Percentiles rank a stretch among this genome's conserved stretches.
These are phyloP conservation scores for Talaromyces sp. DNA, from an alignment of 2,329 filamentous ascomycete species.

Conservation along the genomic window DNA sequence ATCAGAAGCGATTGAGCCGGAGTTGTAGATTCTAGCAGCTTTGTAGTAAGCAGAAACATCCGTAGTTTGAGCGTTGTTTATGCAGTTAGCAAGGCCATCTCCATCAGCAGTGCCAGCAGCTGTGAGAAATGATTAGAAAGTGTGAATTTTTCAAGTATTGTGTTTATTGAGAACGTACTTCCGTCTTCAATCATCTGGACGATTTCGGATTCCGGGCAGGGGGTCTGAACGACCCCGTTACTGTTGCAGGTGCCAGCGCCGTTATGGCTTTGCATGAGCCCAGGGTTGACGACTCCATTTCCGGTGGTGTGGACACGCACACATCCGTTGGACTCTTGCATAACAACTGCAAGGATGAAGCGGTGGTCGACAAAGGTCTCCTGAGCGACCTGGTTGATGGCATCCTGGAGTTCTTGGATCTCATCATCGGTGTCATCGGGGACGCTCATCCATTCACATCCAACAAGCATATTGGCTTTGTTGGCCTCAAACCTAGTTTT, in stretches of 20 bases:
- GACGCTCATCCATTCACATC: slow-evolving; percentile 7
- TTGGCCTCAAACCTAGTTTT: slow-evolving; percentile 13
- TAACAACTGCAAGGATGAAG: slow-evolving; percentile 28
- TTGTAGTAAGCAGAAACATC: slow-evolving; percentile 17
- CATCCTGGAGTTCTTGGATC: slow-evolving; percentile 20
- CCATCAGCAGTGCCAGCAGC: slow-evolving; percentile 29
- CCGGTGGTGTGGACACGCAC: slow-evolving; percentile 21
- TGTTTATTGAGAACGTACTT: slow-evolving; percentile 11
- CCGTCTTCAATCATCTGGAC: slow-evolving; percentile 38
- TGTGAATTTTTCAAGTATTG: not conserved
- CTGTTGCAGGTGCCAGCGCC: slow-evolving; percentile 34
- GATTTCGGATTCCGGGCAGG: slow-evolving; percentile 24
- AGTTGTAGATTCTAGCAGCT: slow-evolving; percentile 33
- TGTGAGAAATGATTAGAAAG: not conserved
- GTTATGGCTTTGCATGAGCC: slow-evolving; percentile 36
- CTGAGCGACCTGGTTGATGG: slow-evolving; percentile 28
- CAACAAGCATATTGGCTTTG: slow-evolving; percentile 1
- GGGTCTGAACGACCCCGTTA: slow-evolving; percentile 16
- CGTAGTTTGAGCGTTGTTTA: slow-evolving; percentile 21
- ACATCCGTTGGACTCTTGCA: slow-evolving; percentile 28
- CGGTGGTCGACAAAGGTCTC: slow-evolving; percentile 23
- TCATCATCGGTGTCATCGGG: slow-evolving; percentile 18
- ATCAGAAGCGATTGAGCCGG: slow-evolving; percentile 22
- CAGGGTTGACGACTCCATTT: slow-evolving; percentile 14
- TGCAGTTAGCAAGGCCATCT: slow-evolving; percentile 31